Conservation (phyloP, 148 eudicot species). For the Cornus kousa region DNA sequence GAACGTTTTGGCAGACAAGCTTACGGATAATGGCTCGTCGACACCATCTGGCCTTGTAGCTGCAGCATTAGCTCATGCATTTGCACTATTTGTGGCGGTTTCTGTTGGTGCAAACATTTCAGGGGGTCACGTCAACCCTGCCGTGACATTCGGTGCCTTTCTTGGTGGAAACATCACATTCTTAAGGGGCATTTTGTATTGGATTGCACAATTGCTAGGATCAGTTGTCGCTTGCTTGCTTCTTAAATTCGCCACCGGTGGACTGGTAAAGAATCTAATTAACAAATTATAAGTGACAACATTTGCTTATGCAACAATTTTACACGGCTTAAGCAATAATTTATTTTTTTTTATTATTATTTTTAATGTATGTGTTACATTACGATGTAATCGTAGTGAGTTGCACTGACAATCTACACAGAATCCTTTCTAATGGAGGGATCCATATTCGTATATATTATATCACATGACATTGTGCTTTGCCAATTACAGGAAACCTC, state of each 20-base stretch:
- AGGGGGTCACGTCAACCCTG: conserved; percentile 31
- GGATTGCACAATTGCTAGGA: conserved; percentile 58
- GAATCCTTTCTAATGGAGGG: no score
- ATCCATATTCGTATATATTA: no score
- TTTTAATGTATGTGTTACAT: no score
- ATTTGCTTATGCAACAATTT: no score
- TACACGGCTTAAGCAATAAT: no score
- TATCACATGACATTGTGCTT: not conserved
- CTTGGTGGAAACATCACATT: conserved; percentile 60
- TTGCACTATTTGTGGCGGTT: conserved; percentile 18
- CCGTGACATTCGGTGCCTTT: conserved; percentile 43
- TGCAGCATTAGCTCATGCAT: conserved; percentile 37
- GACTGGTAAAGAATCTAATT: conserved; percentile 39
- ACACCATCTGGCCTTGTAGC: conserved; percentile 50
- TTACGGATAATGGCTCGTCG: conserved; percentile 34
- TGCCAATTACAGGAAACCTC: conserved; percentile 40
- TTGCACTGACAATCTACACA: no score
- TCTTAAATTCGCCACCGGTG: conserved; percentile 22
- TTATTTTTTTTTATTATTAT: no score
- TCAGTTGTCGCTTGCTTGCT: conserved; percentile 53
- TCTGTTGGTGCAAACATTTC: no score
- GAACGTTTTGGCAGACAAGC: conserved; percentile 36
- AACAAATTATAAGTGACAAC: no score
- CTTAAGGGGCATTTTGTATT: conserved; percentile 47
- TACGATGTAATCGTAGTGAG: no score